Evolutionary conservation across 1,284 basidiomycete genomes (phyloP).

Genomic region (Rhodotorula sp.): DNA sequence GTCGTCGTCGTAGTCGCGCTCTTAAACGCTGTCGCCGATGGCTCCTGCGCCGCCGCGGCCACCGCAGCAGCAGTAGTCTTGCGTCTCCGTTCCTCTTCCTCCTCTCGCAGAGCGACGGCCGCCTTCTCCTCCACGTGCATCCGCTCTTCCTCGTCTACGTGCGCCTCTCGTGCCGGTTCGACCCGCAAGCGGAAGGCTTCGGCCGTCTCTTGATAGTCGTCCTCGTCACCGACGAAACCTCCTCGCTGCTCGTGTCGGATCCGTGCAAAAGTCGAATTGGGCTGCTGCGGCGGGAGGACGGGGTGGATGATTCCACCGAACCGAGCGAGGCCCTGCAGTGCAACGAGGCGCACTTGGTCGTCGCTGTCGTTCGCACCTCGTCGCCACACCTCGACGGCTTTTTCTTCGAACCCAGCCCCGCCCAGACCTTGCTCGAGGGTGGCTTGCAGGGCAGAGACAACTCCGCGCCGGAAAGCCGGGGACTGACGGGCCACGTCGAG

Average conservation of each 20-base stretch:
- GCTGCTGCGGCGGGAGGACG: slow-evolving; percentile 17
- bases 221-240: slow-evolving; percentile 15
- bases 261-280: slow-evolving; percentile 12
- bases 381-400: slow-evolving; percentile 19
- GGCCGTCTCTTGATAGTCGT: slow-evolving; percentile 9
- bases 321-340: slow-evolving; percentile 2
- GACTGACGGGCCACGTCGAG: slow-evolving; percentile 30
- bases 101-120: background rate
- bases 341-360: slow-evolving; percentile 8
- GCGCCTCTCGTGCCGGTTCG: background rate
- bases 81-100: background rate
- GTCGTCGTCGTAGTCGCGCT: background rate
- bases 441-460: slow-evolving; percentile 15
- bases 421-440: background rate
- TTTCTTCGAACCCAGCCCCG: slow-evolving; percentile 14
- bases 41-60: background rate
- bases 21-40: background rate
- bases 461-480: slow-evolving; percentile 12
- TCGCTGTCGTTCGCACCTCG: slow-evolving; percentile 12
- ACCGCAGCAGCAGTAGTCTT: background rate
- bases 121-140: background rate
- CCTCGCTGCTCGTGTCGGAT: slow-evolving; percentile 14
- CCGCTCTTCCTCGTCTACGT: slow-evolving; percentile 2
- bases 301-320: slow-evolving; percentile 13
- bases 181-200: slow-evolving; percentile 21